Evolutionary conservation across 1,139 yeast species (phyloP).

Genomic region (Scheffersomyces quercinus): DNA sequence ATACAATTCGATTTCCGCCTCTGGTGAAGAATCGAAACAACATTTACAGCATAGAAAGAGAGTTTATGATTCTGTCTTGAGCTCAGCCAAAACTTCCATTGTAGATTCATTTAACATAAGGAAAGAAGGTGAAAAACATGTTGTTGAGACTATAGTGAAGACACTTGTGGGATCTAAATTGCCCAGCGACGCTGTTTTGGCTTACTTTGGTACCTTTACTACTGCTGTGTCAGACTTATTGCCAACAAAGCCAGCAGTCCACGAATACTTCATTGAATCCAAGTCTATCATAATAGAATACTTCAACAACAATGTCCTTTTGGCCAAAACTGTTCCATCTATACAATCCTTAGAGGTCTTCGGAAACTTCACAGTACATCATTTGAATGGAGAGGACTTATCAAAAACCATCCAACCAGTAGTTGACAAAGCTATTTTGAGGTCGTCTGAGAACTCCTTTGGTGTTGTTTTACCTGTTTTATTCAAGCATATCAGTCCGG

Average conservation of each 20-base stretch:
- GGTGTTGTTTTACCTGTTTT: slow-evolving; percentile 52
- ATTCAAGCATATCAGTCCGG: slow-evolving; percentile 32
- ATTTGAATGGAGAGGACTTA: slow-evolving; percentile 46
- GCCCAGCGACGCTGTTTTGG: slow-evolving; percentile 11
- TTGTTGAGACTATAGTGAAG: slow-evolving; percentile 2
- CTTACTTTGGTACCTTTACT: slow-evolving; percentile 43
- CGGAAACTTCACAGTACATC: slow-evolving; percentile 42
- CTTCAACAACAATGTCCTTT: slow-evolving; percentile 40
- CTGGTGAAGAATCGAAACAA: slow-evolving; percentile 8
- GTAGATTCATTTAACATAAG: slow-evolving; percentile 15
- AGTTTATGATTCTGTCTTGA: slow-evolving; percentile 43
- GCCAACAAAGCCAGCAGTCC: slow-evolving; percentile 42
- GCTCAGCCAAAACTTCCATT: slow-evolving; percentile 34
- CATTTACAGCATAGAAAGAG: slow-evolving; percentile 46
- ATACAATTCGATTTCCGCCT: slow-evolving; percentile 16
- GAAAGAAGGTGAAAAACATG: slow-evolving; percentile 2
- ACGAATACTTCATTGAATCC: slow-evolving; percentile 19
- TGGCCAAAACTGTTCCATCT: slow-evolving; percentile 44
- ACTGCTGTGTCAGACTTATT: slow-evolving; percentile 36
- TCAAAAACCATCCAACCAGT: slow-evolving; percentile 51
- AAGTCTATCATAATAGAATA: slow-evolving; percentile 16
- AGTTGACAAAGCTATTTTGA: slow-evolving; percentile 72
- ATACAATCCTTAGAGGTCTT: slow-evolving; percentile 25
- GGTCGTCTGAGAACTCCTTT: slow-evolving; percentile 79
- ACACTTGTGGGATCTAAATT: slow-evolving; percentile 7